Evolutionary conservation across 2,329 filamentous ascomycete species (phyloP), one percentile per base, ranked within the genome.

Genomic region (Escovopsis sp.): DNA sequence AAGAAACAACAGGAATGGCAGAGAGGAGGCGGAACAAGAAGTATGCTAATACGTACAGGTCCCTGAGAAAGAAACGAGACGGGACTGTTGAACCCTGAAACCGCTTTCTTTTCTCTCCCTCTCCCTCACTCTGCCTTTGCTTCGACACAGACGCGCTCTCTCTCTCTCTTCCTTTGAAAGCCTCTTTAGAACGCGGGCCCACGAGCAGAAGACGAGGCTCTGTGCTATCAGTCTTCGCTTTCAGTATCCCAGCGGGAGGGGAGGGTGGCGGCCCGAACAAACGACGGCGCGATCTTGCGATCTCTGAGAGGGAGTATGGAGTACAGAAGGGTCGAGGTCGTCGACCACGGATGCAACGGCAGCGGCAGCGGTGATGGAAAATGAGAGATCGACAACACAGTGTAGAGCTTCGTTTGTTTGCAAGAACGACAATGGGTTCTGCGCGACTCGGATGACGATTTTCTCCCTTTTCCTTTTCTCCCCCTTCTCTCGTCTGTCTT

Each of bases 131-230:
- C 40, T 38, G n/a, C n/a, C n/a, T n/a, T n/a, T n/a, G n/a, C n/a
- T n/a, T n/a, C n/a, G n/a, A n/a, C n/a, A 23, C 27, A 36, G 34
- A 33, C 33, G 33, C 34, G 32, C 27, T 23, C 21, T 2, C 21
- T 25, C 7, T 25, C n/a, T 15, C 23, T 26, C 38, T 32, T 27
- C 39, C 19, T 34, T 15, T 38, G 17, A 27, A 40, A 41, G 36
- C 33, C 34, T 43, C 41, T 38, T 37, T 36, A 26, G 36, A 36
- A 41, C 39, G 27, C 19, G 16, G 19, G 23, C 10, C n/a, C 18
- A 12, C 31, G 17, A 28, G 51, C 48, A 55, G 57, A 66, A 72
- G 69, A 75, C 60, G 69, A 72, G 73, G 71, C 71, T 76, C 70
- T 74, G 59, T 75, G 67, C 71, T 72, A 67, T 47, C 53, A 52